phyloP scores from a whole-genome alignment of 228 moss, liverwort and hornwort species.

The Sphagnum fallax region DNA sequence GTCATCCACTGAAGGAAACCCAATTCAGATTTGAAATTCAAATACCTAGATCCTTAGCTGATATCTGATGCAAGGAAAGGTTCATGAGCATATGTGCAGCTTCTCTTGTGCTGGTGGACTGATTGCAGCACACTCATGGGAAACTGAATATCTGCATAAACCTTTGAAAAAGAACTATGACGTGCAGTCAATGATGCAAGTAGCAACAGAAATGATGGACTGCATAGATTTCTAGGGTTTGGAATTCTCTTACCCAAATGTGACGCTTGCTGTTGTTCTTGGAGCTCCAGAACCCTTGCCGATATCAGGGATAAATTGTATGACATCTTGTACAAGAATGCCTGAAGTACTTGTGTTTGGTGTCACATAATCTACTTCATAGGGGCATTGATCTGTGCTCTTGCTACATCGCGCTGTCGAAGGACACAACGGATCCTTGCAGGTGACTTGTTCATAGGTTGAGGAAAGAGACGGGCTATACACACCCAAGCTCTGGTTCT shows the following conservation, averaged over 20 bases:
- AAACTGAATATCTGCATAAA: no score
- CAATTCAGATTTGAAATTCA: no score
- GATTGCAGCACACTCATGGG: no score
- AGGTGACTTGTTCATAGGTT: conserved; percentile 19
- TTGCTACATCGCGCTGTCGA: conserved; percentile 8
- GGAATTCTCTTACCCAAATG: conserved; percentile 27
- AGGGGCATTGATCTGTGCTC: conserved; percentile 18
- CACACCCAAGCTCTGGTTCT: conserved; percentile 21
- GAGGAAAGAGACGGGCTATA: conserved; percentile 21
- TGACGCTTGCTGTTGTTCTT: not conserved
- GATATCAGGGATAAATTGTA: conserved; percentile 33
- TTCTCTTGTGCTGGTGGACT: no score
- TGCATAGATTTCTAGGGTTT: not conserved
- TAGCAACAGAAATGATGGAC: no score
- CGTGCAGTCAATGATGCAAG: no score
- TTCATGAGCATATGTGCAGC: no score
- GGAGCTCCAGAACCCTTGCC: conserved; percentile 16
- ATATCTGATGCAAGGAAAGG: no score
- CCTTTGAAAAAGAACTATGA: no score
- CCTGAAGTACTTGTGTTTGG: conserved; percentile 29
- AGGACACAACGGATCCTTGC: conserved; percentile 20
- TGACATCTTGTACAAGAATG: conserved; percentile 34
- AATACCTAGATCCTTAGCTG: no score
- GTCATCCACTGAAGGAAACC: no score
- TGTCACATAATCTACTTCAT: conserved; percentile 38